Conservation (phyloP, 805 yeast genomes). For the Starmerella bacillaris region DNA sequence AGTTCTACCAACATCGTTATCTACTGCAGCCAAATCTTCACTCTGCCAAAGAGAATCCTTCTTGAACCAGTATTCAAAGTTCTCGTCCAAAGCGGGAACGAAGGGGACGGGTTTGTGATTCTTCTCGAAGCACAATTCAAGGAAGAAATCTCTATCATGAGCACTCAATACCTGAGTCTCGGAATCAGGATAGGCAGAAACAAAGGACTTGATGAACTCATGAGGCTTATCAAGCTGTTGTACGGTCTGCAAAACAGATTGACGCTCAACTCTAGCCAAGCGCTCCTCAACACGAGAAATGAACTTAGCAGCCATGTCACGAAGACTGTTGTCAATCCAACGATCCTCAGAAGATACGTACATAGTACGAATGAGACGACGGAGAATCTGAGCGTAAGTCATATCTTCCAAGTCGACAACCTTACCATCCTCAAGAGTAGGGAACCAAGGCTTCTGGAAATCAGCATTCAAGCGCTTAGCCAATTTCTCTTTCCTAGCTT, state of each 20-base stretch:
- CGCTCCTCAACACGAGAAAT: constrained; percentile 95
- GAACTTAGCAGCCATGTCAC: constrained; percentile 72
- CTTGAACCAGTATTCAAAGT: constrained; percentile 91
- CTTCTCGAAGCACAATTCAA: constrained; percentile 66
- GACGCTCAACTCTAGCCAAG: constrained; percentile 37
- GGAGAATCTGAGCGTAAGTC: constrained; percentile 85
- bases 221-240: constrained; percentile 47
- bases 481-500: constrained; percentile 69
- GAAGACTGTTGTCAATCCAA: constrained; percentile 77
- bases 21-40: constrained; percentile 91
- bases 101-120: constrained; percentile 94
- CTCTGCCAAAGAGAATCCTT: constrained; percentile 99
- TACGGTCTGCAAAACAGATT: constrained; percentile 59
- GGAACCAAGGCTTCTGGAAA: constrained; percentile 97
- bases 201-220: constrained; percentile 39
- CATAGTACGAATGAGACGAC: constrained; percentile 74
- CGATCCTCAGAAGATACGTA: constrained; percentile 57
- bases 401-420: constrained; percentile 84
- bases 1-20: constrained; percentile 93
- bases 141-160: constrained; percentile 87
- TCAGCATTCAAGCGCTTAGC: constrained; percentile 76
- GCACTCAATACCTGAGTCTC: constrained; percentile 72
- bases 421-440: constrained; percentile 56
- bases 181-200: constrained; percentile 54
- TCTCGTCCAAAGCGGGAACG: constrained; percentile 84